Evolutionary conservation across 768 basidiomycete species (phyloP).

Genomic region (Pleurotus giganteus): DNA sequence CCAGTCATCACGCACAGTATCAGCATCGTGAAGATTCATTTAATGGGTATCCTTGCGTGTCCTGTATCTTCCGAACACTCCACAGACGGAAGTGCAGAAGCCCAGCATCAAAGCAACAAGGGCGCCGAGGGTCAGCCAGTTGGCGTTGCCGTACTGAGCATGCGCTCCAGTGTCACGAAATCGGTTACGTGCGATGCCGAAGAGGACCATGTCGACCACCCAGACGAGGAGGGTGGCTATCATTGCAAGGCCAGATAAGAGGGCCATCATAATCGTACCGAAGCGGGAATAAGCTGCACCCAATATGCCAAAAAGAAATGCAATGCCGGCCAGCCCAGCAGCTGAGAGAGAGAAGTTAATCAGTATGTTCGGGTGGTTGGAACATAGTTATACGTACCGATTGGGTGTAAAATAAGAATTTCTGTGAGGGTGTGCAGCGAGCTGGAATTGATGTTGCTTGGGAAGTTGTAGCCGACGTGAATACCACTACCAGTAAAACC

Average conservation of each 20-base stretch:
- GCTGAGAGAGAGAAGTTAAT: slow-evolving; percentile 24
- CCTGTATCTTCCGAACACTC: slow-evolving; percentile 66
- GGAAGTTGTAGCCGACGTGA: slow-evolving; percentile 59
- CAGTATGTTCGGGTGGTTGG: not conserved
- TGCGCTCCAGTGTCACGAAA: slow-evolving; percentile 45
- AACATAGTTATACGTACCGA: slow-evolving; percentile 44
- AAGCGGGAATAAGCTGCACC: slow-evolving; percentile 62
- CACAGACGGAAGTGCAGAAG: slow-evolving; percentile 64
- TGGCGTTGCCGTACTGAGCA: slow-evolving; percentile 74
- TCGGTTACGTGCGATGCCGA: slow-evolving; percentile 62
- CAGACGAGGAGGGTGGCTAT: slow-evolving; percentile 67
- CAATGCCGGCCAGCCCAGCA: slow-evolving; percentile 63
- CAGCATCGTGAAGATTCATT: no score
- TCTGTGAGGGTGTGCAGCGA: slow-evolving; percentile 70
- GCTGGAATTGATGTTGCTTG: slow-evolving; percentile 39
- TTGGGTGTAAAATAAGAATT: slow-evolving; percentile 75
- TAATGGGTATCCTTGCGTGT: slow-evolving; percentile 29
- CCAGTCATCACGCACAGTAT: not conserved
- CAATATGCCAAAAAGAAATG: slow-evolving; percentile 67
- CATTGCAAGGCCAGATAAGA: slow-evolving; percentile 63
- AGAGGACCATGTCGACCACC: slow-evolving; percentile 79
- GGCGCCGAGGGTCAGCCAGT: slow-evolving; percentile 80
- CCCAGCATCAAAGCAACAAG: slow-evolving; percentile 63
- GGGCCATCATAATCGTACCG: slow-evolving; percentile 77
- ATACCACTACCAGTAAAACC: slow-evolving; percentile 61